Evolutionary conservation across 345 rosid species (phyloP), one percentile per base, ranked within the genome.

Genomic region (Adansonia digitata): DNA sequence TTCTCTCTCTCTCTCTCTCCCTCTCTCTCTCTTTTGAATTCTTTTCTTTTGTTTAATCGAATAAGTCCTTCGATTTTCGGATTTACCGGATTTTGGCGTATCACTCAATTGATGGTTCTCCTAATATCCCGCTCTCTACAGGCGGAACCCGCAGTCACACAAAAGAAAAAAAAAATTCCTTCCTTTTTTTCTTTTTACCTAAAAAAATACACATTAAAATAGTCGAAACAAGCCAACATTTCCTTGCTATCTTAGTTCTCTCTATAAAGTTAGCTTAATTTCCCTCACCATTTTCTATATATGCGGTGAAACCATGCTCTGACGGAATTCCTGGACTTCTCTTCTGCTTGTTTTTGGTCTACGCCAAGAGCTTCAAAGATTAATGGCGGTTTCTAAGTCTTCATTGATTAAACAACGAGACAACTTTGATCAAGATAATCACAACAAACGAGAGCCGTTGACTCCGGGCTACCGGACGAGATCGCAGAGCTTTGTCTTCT

Each of bases 391-490:
- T 67, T 45, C 71, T 39, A 26, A 26, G 71, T 67, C 71, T 26
- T 45, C 14, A 2, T 43, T 39, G 7, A 9, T 14, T 22, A 26
- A 45, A 10, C 37, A 67, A 26, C 55, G 15, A 45, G 35, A 67
- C 37, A 8, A 45, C 7, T 1, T 15, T 15, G 55, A 52, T 1
- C 66, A 74, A 43, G 68, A 75, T 24, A 53, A 45, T 4, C 27
- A 45, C 5, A 63, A 71, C 45, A 72, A 78, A 17, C 43, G 61
- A 48, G 83, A 83, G 51, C 85, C 87, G 24, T 80, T 90, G 82
- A 86, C 90, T 69, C 93, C 94, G 93, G 92, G 24, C 75, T 92
- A 48, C 93, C 93, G 0, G 87, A 88, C 72, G 97, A 92, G 64
- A 81, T 92, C 40, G 85, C 88, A 0, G 88, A 87, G 86, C 81